phyloP scores from a whole-genome alignment of 345 rosid species.

The Pistacia vera region DNA sequence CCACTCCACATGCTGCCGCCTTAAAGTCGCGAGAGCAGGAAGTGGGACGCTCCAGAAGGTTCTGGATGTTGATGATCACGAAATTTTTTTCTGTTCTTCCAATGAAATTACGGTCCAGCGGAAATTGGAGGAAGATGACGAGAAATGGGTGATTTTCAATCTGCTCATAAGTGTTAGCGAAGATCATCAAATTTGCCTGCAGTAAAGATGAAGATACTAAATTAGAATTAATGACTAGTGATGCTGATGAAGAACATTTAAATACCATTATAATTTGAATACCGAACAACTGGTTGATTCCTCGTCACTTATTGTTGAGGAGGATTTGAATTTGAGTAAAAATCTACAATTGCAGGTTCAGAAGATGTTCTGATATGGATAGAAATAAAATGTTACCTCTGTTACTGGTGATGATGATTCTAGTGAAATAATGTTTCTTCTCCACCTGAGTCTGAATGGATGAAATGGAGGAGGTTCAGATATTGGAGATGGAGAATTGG shows the following conservation, averaged over 20 bases:
- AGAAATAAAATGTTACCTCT: conserved; percentile 10
- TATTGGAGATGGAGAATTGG: conserved; percentile 33
- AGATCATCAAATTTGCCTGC: conserved; percentile 17
- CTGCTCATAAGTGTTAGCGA: conserved; percentile 17
- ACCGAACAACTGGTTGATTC: conserved; percentile 27
- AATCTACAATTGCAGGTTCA: conserved; percentile 6
- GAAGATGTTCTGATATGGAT: conserved; percentile 15
- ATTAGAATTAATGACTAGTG: conserved; percentile 24
- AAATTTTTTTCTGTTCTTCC: conserved; percentile 35
- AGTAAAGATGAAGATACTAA: conserved; percentile 31
- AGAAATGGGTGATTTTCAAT: conserved; percentile 36
- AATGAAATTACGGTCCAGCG: conserved; percentile 33
- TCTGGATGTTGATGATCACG: conserved; percentile 43
- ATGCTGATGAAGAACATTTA: conserved; percentile 22
- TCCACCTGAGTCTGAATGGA: conserved; percentile 25
- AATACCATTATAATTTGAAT: conserved; percentile 19
- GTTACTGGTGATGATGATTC: conserved; percentile 28
- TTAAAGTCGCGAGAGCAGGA: conserved; percentile 78
- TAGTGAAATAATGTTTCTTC: conserved; percentile 20
- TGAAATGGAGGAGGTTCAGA: conserved; percentile 29
- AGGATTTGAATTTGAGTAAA: conserved; percentile 19
- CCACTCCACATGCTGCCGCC: conserved; percentile 89
- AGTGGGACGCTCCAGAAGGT: conserved; percentile 35
- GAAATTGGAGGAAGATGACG: conserved; percentile 28
- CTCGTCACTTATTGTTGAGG: conserved; percentile 14